Evolutionary conservation across 2,329 filamentous ascomycete genomes (phyloP).

Genomic region (Fonsecaea nubica): DNA sequence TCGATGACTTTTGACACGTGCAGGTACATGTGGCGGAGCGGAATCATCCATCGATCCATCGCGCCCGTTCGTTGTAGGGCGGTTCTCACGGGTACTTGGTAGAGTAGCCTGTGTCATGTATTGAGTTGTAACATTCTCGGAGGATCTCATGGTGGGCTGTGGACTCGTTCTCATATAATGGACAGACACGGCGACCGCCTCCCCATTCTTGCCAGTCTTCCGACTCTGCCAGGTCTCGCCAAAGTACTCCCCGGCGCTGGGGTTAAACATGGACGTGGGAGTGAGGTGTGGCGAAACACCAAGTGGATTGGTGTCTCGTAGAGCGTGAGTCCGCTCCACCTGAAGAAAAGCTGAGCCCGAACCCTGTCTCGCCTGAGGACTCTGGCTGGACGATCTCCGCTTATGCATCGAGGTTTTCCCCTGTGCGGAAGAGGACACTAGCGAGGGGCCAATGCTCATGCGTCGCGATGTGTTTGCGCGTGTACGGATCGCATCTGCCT

Average conservation of each 20-base stretch:
- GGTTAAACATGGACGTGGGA: constrained; percentile 38
- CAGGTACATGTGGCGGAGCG: constrained; percentile 20
- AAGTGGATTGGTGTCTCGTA: constrained; percentile 23
- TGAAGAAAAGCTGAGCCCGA: constrained; percentile 21
- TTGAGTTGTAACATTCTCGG: constrained; percentile 27
- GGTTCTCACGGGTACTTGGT: constrained; percentile 23
- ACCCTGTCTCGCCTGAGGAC: constrained; percentile 30
- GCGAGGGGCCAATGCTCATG: constrained; percentile 31
- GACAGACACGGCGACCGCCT: constrained; percentile 36
- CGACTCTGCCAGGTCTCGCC: constrained; percentile 36
- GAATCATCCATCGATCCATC: constrained; percentile 15
- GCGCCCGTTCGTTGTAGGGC: constrained; percentile 13
- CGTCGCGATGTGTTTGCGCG: constrained; percentile 34
- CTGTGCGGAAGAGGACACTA: constrained; percentile 15
- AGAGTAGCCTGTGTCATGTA: constrained; percentile 23
- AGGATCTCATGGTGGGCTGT: constrained; percentile 8
- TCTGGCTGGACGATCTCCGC: constrained; percentile 33
- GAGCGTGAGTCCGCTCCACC: constrained; percentile 18
- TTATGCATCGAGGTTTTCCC: constrained; percentile 20
- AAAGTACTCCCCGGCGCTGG: constrained; percentile 35
- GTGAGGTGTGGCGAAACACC: constrained; percentile 29
- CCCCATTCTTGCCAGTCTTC: constrained; percentile 34
- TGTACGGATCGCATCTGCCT: constrained; percentile 34
- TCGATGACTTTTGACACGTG: constrained; percentile 47
- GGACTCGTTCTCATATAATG: constrained; percentile 33